Evolutionary conservation across 345 rosid genomes (phyloP), one percentile per base, ranked within the genome.

Genomic region (Eucalyptus erythrocorys): DNA sequence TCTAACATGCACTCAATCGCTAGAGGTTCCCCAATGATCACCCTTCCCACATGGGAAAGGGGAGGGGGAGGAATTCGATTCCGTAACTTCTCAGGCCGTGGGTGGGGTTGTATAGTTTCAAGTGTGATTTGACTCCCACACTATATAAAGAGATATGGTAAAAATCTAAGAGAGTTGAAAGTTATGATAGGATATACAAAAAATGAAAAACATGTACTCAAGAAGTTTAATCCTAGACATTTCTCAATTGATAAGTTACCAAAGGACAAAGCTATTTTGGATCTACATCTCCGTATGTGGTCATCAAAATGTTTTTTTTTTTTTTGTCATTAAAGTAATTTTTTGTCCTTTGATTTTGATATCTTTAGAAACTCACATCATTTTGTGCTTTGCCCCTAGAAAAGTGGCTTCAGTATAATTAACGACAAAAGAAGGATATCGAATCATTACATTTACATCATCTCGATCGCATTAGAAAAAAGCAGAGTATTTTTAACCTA

Each of bases 41-140:
- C 26, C 10, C 10, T 51, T 51, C 0, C 5, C 57, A 51, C 57
- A 51, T 51, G 24, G 24, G 5, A 51, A 51, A 51, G 10, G 24
- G 9, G 2, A 51, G 10, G 10, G 24, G 10, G 24, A 19, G 26
- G 24, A 51, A 51, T 51, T 7, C 26, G 1, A 51, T 51, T 51
- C 10, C 4, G 10, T 51, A 51, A 0, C 5, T 51, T 19, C 57
- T 51, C 24, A 19, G 0, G 24, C 1, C 5, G 1, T 7, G 26
- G 5, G 57, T 8, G 5, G 26, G 26, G 5, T 51, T 51, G 26
- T 21, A 51, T 51, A 51, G 57, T 51, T 51, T 51, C 10, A 1
- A 51, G 10, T 51, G 57, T 51, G 26, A 5, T 51, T 51, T 19
- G 24, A 19, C 24, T 51, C 4, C 2, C 24, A 51, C 55, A 7